phyloP scores from a whole-genome alignment of 352 stramenopile species.

The Pelagophyceae sp. region DNA sequence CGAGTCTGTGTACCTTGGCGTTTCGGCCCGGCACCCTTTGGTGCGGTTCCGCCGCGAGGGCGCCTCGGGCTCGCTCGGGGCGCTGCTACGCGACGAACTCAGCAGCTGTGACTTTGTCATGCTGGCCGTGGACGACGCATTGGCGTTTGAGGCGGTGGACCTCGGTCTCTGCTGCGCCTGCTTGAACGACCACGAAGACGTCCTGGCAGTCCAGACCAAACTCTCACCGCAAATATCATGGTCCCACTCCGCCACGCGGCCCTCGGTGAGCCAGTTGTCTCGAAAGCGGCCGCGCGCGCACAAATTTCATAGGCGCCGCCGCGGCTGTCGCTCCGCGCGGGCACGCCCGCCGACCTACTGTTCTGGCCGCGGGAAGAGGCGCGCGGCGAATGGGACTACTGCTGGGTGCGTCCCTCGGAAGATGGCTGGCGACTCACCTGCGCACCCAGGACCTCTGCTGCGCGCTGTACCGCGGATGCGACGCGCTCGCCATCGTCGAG shows the following conservation, averaged over 20 bases:
- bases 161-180: not conserved
- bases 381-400: not conserved
- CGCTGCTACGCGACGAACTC: not conserved
- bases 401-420: not conserved
- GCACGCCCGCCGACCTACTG: not conserved
- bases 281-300: too few relatives aligned
- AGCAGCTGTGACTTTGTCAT: not conserved
- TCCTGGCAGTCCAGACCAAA: not conserved
- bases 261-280: too few relatives aligned
- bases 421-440: not conserved
- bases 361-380: not conserved
- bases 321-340: not conserved
- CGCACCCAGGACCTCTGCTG: not conserved
- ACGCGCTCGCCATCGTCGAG: not conserved
- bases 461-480: not conserved
- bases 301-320: too few relatives aligned
- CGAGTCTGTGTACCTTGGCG: too few relatives aligned
- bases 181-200: not conserved
- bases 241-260: not conserved
- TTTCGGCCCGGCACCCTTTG: too few relatives aligned
- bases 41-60: not conserved
- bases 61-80: not conserved
- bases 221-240: not conserved
- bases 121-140: constrained; percentile 1
- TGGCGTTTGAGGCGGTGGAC: not conserved